Conservation (phyloP, 2,329 filamentous ascomycete species). For the Diplodia corticola region DNA sequence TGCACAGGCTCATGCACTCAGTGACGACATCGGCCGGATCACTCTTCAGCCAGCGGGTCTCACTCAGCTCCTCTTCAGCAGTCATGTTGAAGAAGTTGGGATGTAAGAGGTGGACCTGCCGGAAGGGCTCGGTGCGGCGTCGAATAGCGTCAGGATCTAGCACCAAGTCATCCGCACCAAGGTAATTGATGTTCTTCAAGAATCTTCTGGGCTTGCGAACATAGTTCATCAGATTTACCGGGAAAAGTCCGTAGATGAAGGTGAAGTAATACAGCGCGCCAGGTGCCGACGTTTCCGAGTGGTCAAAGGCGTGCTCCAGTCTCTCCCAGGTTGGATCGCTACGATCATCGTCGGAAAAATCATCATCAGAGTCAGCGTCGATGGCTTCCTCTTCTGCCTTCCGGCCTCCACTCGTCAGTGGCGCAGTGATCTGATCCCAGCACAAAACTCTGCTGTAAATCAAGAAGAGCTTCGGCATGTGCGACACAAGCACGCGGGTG, state of each 20-base stretch:
- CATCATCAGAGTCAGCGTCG: constrained; percentile 32
- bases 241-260: constrained; percentile 79
- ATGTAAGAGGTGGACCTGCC: constrained; percentile 72
- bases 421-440: constrained; percentile 60
- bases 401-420: constrained; percentile 14
- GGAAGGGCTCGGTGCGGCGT: constrained; percentile 72
- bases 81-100: constrained; percentile 83
- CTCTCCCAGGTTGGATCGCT: constrained; percentile 61
- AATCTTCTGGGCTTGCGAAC: constrained; percentile 80
- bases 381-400: constrained; percentile 31
- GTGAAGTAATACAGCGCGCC: constrained; percentile 76
- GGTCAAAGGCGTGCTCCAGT: constrained; percentile 60
- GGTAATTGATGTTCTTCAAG: constrained; percentile 69
- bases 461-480: constrained; percentile 74
- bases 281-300: constrained; percentile 58
- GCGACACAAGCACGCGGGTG: constrained; percentile 65
- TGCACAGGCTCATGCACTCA: constrained; percentile 72
- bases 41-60: constrained; percentile 77
- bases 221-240: constrained; percentile 83
- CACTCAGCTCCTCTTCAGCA: constrained; percentile 75
- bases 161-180: constrained; percentile 71
- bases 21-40: constrained; percentile 78
- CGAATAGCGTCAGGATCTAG: constrained; percentile 77
- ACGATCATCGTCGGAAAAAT: constrained; percentile 39
- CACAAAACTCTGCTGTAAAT: constrained; percentile 79